Evolutionary conservation across 2,329 filamentous ascomycete species (phyloP).

Genomic region (Fusarium compactum): DNA sequence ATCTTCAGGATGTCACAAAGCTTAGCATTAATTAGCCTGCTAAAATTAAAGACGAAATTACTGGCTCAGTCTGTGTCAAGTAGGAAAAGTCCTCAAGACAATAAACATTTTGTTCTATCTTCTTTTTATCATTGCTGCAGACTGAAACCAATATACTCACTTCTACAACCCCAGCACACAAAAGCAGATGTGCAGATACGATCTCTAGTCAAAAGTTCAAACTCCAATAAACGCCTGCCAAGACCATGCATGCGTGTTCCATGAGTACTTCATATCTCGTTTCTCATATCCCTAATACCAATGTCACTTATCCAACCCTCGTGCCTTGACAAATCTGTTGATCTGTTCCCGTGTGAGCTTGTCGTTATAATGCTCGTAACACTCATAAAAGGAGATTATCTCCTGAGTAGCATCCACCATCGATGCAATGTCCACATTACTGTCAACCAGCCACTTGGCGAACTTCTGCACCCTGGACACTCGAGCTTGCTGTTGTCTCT

Average conservation of each 20-base stretch:
- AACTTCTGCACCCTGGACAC: conserved; percentile 74
- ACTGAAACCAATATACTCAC: background rate
- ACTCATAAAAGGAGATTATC: conserved; percentile 88
- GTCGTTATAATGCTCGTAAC: conserved; percentile 70
- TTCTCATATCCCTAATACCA: conserved; percentile 25
- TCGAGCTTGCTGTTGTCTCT: conserved; percentile 65
- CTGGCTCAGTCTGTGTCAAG: background rate
- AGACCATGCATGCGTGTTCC: conserved; percentile 1
- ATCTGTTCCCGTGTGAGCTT: conserved; percentile 70
- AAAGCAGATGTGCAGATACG: background rate
- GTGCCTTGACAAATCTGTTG: conserved; percentile 69
- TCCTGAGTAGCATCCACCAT: conserved; percentile 93
- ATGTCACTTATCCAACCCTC: conserved; percentile 64
- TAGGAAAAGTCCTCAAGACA: too few relatives aligned
- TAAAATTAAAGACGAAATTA: background rate
- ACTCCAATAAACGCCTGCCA: conserved; percentile 29
- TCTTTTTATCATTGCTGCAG: background rate
- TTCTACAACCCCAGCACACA: background rate
- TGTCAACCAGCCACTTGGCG: conserved; percentile 86
- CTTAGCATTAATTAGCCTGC: background rate
- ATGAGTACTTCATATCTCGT: conserved; percentile 43
- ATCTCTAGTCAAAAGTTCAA: conserved; percentile 13
- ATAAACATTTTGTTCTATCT: background rate
- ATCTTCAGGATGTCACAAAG: background rate
- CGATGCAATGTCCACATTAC: conserved; percentile 83